Base-by-base conservation (phyloP, 2,329 filamentous ascomycete genomes). In the Claviceps arundinis region DNA sequence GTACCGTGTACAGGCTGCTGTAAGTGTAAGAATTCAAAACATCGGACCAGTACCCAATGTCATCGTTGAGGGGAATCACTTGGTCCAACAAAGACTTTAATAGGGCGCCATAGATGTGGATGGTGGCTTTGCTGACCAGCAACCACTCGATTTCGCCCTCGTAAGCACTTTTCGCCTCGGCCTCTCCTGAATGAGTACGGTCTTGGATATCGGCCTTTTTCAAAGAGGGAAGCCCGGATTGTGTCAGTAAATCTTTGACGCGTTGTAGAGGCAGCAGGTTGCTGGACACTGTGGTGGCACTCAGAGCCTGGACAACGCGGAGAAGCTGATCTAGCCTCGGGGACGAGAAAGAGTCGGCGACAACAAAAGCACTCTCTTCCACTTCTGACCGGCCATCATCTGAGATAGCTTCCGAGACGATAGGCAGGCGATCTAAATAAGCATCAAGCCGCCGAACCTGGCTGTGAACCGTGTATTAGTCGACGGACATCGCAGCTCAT, bases 1-100 rank as follows among this genome's bases (percentile, higher is more conserved):
- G 93, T 8, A 94, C 70, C 14, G 87, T 85, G 67, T 96, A 96
- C 3, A 96, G 65, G 37, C 82, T 84, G 57, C 87, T 90, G 61
- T 85, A 87, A 48, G 81, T 76, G 59, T 88, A 84, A 0, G 88
- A 94, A 9, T 81, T 80, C 34, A 95, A 70, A 2, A 96, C 78
- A 58, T 93, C 86, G 62, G 95, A 88, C 93, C 93, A 98, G 66
- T 97, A 97, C 81, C 85, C 90, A 24, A 95, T 84, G 59, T 95
- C 89, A 57, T 95, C 84, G 60, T 82, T 87, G 17, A 98, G 69
- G 0, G 85, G 84, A 11, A 91, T 82, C 11, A 89, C 94, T 60
- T 93, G 85, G 52, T 91, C 85, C 11, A 96, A 70, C 3, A 97
- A 75, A 0, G 80, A 82, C 59, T 83, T 82, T 58, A 96, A 72